Evolutionary conservation across 768 basidiomycete genomes (phyloP), one percentile per base, ranked within the genome.

Genomic region (Mycena capillaripes): DNA sequence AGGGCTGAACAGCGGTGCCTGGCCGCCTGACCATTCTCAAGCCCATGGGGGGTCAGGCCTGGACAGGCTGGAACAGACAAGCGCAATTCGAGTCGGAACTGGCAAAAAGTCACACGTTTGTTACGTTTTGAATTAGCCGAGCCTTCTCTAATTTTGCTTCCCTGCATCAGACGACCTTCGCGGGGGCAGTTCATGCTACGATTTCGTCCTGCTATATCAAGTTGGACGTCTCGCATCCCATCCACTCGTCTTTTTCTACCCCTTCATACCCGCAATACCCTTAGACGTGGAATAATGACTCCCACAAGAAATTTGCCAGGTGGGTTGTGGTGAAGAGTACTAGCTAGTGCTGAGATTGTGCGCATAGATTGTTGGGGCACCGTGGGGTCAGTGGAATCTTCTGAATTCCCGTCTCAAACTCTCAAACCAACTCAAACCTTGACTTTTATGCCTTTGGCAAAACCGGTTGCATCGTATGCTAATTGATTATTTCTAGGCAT

Each of bases 281-380:
- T 48, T 19, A 46, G 53, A 59, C 63, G 70, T 36, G 38, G 34
- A 59, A 36, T 71, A 65, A 65, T 65, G 70, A 32, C 70, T 38
- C 36, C 60, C 30, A 14, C 53, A 44, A 58, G 70, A 65, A n/a
- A n/a, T n/a, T 65, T 71, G 63, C 70, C 70, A 53, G 70, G 70
- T 60, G 23, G 4, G 70, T 36, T 21, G 14, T 50, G 7, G 7
- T n/a, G 14, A 6, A 25, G 4, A 19, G 56, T n/a, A n/a, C n/a
- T n/a, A n/a, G n/a, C n/a, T n/a, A n/a, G 2, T 61, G 4, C 27
- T 23, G 32, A 34, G 14, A 46, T 7, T 60, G 62, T 60, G 10
- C 38, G 36, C 9, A n/a, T n/a, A 88, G 95, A 96, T 78, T 97
- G 96, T 81, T 97, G 84, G 86, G 83, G 84, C 84, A 87, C 74